Evolutionary conservation across 2,329 filamentous ascomycete species (phyloP).

Genomic region (Microdochium bolleyi): DNA sequence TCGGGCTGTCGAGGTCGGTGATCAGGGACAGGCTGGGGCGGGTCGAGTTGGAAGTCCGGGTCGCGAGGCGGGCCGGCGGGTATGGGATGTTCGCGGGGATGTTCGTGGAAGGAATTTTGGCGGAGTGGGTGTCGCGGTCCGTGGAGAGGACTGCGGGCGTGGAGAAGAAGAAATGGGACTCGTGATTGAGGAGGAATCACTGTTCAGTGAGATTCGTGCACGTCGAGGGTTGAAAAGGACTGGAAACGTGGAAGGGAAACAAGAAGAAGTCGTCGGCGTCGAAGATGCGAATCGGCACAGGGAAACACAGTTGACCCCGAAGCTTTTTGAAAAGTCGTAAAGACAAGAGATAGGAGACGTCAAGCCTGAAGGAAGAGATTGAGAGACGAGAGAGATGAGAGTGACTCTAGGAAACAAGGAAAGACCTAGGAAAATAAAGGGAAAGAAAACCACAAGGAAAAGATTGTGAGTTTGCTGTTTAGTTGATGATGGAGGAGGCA

Average conservation of each 20-base stretch:
- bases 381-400: not conserved
- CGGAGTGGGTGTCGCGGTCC: slow-evolving; percentile 9
- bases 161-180: slow-evolving; percentile 15
- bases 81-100: slow-evolving; percentile 25
- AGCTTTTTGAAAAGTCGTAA: not conserved
- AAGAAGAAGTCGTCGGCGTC: not conserved
- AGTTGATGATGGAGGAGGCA: slow-evolving; percentile 1
- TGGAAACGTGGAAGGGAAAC: not conserved
- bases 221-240: not conserved
- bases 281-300: not conserved
- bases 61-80: slow-evolving; percentile 32
- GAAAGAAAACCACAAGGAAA: slow-evolving; percentile 4
- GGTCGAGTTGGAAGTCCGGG: slow-evolving; percentile 26
- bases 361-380: not conserved
- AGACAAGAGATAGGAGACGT: slow-evolving; percentile 1
- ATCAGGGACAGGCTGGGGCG: slow-evolving; percentile 34
- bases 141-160: not conserved
- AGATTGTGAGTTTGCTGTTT: not conserved
- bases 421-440: slow-evolving; percentile 1
- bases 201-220: not conserved
- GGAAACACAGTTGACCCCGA: not conserved
- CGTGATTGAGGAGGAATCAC: slow-evolving; percentile 15
- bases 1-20: slow-evolving; percentile 22
- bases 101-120: slow-evolving; percentile 21
- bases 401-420: slow-evolving; percentile 1